Conservation (phyloP, 2,329 filamentous ascomycete species). For the Cryphonectria japonica region DNA sequence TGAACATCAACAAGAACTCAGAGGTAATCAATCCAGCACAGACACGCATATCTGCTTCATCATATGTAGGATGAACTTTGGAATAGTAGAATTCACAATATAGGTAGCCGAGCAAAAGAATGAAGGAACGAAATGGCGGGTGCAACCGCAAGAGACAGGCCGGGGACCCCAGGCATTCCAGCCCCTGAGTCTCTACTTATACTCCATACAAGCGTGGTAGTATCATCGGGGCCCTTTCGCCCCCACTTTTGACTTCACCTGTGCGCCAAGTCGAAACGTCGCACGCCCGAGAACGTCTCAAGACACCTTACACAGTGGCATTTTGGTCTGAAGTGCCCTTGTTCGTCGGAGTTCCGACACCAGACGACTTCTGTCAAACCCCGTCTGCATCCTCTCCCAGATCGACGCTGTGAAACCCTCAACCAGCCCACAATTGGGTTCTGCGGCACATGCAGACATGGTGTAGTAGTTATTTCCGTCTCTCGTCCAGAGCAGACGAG, state of each 20-base stretch:
- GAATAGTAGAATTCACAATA: no score
- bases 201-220: no score
- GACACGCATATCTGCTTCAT: no score
- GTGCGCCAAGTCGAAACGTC: constrained; percentile 27
- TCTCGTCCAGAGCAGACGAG: background rate
- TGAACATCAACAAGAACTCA: background rate
- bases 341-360: constrained; percentile 16
- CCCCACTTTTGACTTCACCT: constrained; percentile 21
- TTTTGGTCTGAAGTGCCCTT: constrained; percentile 11
- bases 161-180: background rate
- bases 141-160: background rate
- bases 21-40: no score
- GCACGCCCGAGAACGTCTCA: constrained; percentile 13
- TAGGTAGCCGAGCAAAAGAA: background rate
- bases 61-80: background rate
- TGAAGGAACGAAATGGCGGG: background rate
- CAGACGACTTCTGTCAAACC: constrained; percentile 6
- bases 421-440: background rate
- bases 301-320: constrained; percentile 5
- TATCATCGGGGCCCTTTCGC: background rate
- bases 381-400: background rate
- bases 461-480: background rate
- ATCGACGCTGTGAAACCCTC: background rate
- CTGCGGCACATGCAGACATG: background rate
- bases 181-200: background rate